Conservation (phyloP, 1,284 basidiomycete species). For the Cryptococcus sp. region DNA sequence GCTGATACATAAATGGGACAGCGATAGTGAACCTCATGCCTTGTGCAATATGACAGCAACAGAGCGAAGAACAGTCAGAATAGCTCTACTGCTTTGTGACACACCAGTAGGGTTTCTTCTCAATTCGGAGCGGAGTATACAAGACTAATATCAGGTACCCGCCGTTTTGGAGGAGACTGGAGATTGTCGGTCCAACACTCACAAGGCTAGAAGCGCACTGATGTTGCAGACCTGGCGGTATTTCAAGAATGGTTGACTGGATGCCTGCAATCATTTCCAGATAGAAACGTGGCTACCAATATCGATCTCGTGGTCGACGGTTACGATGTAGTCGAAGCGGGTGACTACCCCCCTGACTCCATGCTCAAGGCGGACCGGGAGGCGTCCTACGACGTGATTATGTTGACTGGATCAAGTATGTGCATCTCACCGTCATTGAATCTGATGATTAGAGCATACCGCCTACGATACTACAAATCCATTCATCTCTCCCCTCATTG, state of each 20-base stretch:
- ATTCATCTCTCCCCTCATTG: slow-evolving; percentile 33
- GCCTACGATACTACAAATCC: slow-evolving; percentile 32
- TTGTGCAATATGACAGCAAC: background rate
- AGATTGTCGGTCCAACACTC: slow-evolving; percentile 28
- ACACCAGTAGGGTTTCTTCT: slow-evolving; percentile 35
- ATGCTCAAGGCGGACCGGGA: slow-evolving; percentile 40
- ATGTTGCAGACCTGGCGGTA: slow-evolving; percentile 41
- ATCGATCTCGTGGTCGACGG: slow-evolving; percentile 48
- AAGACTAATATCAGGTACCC: slow-evolving; percentile 19
- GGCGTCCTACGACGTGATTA: slow-evolving; percentile 48
- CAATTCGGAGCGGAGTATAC: background rate
- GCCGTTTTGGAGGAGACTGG: slow-evolving; percentile 41
- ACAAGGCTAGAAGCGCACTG: background rate
- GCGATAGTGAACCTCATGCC: too few species aligned
- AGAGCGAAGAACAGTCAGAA: slow-evolving; percentile 24
- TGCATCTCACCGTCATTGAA: slow-evolving; percentile 3
- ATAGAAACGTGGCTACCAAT: slow-evolving; percentile 15
- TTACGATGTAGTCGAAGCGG: slow-evolving; percentile 51
- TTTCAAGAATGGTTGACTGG: slow-evolving; percentile 44
- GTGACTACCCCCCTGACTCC: slow-evolving; percentile 48
- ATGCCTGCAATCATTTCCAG: slow-evolving; percentile 35
- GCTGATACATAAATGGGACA: too few species aligned
- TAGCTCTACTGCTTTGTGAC: slow-evolving; percentile 47
- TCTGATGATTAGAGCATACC: slow-evolving; percentile 32
- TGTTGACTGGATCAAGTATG: slow-evolving; percentile 54